Evolutionary conservation across 1,284 basidiomycete species (phyloP), one percentile per base, ranked within the genome.

Genomic region (Anthracocystis setariae): DNA sequence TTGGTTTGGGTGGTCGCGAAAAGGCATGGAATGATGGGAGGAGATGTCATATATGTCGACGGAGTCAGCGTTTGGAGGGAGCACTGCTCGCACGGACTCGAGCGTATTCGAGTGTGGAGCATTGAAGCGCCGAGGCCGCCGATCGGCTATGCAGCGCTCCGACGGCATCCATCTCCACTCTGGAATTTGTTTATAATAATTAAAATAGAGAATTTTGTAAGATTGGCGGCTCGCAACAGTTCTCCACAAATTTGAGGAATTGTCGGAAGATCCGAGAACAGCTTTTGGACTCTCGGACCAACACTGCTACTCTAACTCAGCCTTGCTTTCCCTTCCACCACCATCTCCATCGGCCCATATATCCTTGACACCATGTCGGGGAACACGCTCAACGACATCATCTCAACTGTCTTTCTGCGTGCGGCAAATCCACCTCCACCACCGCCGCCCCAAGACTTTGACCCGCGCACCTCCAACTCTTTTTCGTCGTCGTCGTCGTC

Each of bases 401-500:
- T 72, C 24, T 46, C 59, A 2, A 50, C 69, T 35, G 46, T 67
- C 20, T 72, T 66, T 42, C 27, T 60, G 3, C 55, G 46, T 1
- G 69, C 69, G 0, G 54, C 69, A 8, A 35, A 67, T n/a, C 69
- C 69, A 2, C 63, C 63, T 18, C 51, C 63, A 8, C 55, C 69
- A 7, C 55, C 69, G 1, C 44, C 63, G 13, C 63, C 63, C 27
- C 44, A 37, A 20, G 42, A 54, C 12, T 62, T 68, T 17, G 58
- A 61, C 33, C 43, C 65, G 13, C 54, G 58, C 27, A 48, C 43
- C 37, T 33, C 65, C 3, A 38, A 55, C 29, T 25, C n/a, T n/a
- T n/a, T n/a, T n/a, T n/a, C n/a, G n/a, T n/a, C n/a, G n/a, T n/a
- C n/a, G n/a, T n/a, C n/a, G n/a, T n/a, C n/a, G n/a, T n/a, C n/a